Conservation (phyloP, 129 eudicot species). For the Lonicera japonica region DNA sequence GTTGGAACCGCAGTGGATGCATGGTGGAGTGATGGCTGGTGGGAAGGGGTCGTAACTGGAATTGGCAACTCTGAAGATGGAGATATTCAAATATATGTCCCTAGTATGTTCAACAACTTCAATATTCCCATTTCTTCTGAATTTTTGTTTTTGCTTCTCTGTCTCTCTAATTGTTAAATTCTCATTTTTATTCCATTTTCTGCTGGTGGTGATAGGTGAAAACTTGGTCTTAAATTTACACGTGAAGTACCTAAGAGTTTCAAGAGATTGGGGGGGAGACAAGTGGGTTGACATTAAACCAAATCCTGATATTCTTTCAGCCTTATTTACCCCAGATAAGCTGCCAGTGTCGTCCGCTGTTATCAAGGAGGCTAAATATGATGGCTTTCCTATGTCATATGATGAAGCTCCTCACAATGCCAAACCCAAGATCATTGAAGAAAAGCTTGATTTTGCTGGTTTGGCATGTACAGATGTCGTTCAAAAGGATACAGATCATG, state of each 20-base stretch:
- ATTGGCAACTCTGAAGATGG: slow-evolving; percentile 33
- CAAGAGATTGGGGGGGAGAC: slow-evolving; percentile 91
- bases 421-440: slow-evolving; percentile 21
- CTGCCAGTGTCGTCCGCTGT: slow-evolving; percentile 15
- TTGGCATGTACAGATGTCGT: slow-evolving; percentile 6
- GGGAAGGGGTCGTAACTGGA: slow-evolving; percentile 84
- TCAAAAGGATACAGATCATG: slow-evolving; percentile 23
- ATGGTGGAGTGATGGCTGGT: slow-evolving; percentile 99
- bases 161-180: too few species aligned
- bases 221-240: slow-evolving; percentile 42
- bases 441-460: slow-evolving; percentile 13
- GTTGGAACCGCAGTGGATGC: slow-evolving; percentile 84
- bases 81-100: slow-evolving; percentile 56
- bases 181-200: neutral
- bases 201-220: slow-evolving; percentile 45
- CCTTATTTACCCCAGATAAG: slow-evolving; percentile 39
- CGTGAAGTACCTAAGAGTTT: slow-evolving; percentile 51
- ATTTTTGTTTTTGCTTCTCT: neutral
- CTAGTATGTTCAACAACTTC: slow-evolving; percentile 39
- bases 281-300: slow-evolving; percentile 69
- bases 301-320: slow-evolving; percentile 42
- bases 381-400: slow-evolving; percentile 24
- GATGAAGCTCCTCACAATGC: slow-evolving; percentile 21
- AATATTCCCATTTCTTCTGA: too few species aligned
- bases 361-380: slow-evolving; percentile 27